These are phyloP conservation scores for Camellia oleifera DNA, from an alignment of 179 eudicot species.

Conservation along the genomic window DNA sequence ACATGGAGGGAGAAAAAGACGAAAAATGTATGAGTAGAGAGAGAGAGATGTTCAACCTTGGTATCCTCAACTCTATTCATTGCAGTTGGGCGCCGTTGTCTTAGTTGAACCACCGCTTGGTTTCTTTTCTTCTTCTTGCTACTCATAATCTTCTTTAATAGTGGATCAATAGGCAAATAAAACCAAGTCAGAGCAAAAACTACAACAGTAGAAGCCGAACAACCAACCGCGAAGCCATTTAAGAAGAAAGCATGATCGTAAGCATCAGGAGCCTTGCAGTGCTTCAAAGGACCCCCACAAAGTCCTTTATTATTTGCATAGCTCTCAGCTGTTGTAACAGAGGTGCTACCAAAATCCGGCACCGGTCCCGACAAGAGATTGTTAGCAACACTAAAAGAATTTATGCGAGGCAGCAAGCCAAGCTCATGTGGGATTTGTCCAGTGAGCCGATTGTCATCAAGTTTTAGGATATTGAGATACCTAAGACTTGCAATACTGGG, in stretches of 20 bases:
- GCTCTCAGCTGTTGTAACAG: conserved; percentile 16
- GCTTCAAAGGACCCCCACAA: conserved; percentile 48
- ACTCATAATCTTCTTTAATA: neutral
- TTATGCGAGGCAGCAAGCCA: conserved; percentile 42
- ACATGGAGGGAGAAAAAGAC: no score
- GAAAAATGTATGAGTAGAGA: neutral
- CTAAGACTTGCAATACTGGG: no score
- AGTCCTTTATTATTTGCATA: conserved; percentile 58
- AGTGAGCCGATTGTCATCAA: conserved; percentile 35
- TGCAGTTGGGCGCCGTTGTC: neutral
- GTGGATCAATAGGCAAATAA: no score
- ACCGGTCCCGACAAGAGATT: conserved; percentile 55
- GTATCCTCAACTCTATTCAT: no score
- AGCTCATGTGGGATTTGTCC: conserved; percentile 60
- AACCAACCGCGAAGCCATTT: neutral
- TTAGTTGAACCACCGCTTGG: neutral
- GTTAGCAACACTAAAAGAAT: conserved; percentile 44
- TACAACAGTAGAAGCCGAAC: neutral
- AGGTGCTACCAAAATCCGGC: conserved; percentile 26
- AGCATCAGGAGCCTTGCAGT: conserved; percentile 17
- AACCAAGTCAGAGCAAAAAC: neutral
- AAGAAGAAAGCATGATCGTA: neutral
- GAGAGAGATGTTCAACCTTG: neutral
- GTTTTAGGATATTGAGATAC: no score
- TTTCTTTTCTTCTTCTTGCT: neutral